These are phyloP conservation scores for Nitzschia inconspicua DNA, from an alignment of 108 stramenopile species.

Conservation along the genomic window DNA sequence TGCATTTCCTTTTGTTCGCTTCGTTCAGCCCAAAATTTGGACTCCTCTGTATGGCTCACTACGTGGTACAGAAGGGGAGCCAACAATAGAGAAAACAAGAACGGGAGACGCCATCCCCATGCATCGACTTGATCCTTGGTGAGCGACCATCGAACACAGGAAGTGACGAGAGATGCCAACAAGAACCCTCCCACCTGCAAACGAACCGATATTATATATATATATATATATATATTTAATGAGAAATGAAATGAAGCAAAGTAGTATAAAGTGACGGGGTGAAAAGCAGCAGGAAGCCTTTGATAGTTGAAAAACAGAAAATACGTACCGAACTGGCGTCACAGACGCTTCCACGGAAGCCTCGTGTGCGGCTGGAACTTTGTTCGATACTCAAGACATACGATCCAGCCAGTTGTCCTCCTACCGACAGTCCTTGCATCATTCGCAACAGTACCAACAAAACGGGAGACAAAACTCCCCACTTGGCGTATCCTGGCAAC, in stretches of 20 bases:
- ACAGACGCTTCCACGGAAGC: constrained; percentile 63
- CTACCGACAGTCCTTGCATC: constrained; percentile 84
- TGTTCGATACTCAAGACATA: constrained; percentile 72
- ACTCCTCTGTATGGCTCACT: constrained; percentile 57
- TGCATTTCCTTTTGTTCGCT: constrained; percentile 43
- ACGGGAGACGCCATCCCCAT: constrained; percentile 83
- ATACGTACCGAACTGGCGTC: constrained; percentile 64
- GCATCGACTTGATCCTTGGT: constrained; percentile 55
- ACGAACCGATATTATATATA: neutral
- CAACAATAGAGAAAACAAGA: constrained; percentile 56
- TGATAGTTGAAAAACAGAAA: neutral
- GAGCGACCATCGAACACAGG: constrained; percentile 47
- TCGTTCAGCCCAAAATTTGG: constrained; percentile 52
- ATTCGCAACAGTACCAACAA: constrained; percentile 67
- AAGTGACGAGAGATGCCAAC: constrained; percentile 54
- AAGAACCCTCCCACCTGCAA: constrained; percentile 64
- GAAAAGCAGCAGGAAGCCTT: neutral
- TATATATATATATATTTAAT: too few species aligned
- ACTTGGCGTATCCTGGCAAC: constrained; percentile 69
- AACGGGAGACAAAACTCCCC: constrained; percentile 58
- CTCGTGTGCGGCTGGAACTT: constrained; percentile 39
- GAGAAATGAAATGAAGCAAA: too few species aligned
- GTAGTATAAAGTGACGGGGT: too few species aligned
- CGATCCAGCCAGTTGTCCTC: constrained; percentile 77
- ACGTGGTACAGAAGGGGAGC: constrained; percentile 51